Base-by-base conservation (phyloP, 2,329 filamentous ascomycete species). In the Sclerotinia glacialis region DNA sequence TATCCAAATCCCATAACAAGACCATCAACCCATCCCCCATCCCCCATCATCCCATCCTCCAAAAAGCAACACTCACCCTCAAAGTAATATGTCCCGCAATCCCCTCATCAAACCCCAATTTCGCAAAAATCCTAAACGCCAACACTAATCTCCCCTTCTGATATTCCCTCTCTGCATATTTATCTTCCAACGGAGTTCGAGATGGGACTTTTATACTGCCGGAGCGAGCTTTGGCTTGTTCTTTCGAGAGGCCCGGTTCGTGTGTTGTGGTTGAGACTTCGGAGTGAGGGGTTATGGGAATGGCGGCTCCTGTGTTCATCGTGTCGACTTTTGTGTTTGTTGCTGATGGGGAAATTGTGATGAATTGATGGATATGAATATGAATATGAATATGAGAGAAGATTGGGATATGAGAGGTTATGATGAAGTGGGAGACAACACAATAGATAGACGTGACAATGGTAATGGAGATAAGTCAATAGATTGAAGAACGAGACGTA, bases 81-180 rank as follows among this genome's bases (percentile, higher is more conserved):
- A 76, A 66, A 67, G 79, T 80, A 67, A 83, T 82, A 71, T 83
- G 81, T 1, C 81, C 81, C 47, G 79, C 80, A 65, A 78, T 75
- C 2, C 81, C 81, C 68, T 83, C 81, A 44, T 79, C 74, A 69
- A 78, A 83, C 9, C 81, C 80, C 55, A 79, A 71, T 44, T 80
- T 78, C 0, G 79, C 78, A 74, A 83, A 83, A 8, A 82, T 78
- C 34, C 82, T 78, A 67, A 83, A 83, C 0, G 82, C 80, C 6
- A 78, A 76, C 0, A 78, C 81, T 73, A 83, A 77, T 56, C 82
- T 78, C 21, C 82, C 75, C 54, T 78, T 78, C 63, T 76, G 74
- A 67, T 77, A 78, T 61, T 74, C 74, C 42, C 77, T 70, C 72
- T 78, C 76, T 28, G 75, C 69, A 54, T 75, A 74, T 63, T 74